Percentiles rank a stretch among this genome's conserved stretches.
Evolutionary conservation across 306 rosid species (phyloP).

Genomic region (Prunus campanulata): DNA sequence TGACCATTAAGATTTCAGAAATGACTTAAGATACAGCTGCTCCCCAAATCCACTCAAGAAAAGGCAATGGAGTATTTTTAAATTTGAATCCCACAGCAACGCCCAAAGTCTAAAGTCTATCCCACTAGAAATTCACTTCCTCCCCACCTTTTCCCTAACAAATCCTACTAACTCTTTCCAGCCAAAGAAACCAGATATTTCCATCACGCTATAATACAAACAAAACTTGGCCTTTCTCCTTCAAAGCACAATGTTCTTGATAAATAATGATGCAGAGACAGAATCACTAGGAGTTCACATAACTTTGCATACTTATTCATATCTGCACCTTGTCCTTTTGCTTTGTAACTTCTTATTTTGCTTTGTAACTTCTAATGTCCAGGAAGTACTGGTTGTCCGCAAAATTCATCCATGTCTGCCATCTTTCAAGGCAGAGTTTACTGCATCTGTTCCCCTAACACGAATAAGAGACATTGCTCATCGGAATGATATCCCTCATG

Average conservation of each 20-base stretch:
- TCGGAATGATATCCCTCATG: constrained; percentile 92
- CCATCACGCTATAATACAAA: background rate
- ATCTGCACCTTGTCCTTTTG: background rate
- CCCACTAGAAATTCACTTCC: background rate
- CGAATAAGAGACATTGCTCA: constrained; percentile 99
- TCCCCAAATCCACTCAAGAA: background rate
- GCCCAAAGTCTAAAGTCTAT: background rate
- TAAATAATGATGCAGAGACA: background rate
- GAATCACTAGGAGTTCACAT: background rate
- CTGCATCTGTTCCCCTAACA: constrained; percentile 95
- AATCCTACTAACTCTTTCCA: background rate
- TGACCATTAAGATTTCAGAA: background rate
- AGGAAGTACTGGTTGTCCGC: constrained; percentile 80
- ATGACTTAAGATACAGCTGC: too few species aligned
- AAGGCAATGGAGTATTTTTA: background rate
- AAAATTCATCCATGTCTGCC: constrained; percentile 96
- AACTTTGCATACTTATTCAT: background rate
- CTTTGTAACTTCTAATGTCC: constrained; percentile 10
- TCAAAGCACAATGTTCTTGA: background rate
- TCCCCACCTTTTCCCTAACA: background rate
- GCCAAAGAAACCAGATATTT: background rate
- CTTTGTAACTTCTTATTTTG: background rate
- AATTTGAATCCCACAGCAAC: background rate
- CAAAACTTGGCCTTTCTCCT: background rate
- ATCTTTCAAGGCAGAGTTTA: constrained; percentile 97